phyloP scores from a whole-genome alignment of 805 yeast genomes.

The Candida nitratophila region DNA sequence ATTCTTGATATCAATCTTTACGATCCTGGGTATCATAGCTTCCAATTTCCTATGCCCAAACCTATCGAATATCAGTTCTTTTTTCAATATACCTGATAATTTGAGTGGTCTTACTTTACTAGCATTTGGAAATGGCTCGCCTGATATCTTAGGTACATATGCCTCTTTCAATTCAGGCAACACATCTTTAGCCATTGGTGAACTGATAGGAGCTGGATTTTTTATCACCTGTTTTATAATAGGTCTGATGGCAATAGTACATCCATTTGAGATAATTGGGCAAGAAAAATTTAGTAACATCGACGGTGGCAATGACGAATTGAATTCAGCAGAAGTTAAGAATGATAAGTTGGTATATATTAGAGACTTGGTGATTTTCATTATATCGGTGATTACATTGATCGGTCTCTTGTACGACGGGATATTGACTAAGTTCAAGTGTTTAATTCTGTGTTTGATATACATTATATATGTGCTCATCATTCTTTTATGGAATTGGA shows the following conservation, averaged over 20 bases:
- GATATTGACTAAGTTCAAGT: slow-evolving; percentile 43
- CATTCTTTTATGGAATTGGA: slow-evolving; percentile 36
- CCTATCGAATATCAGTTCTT: slow-evolving; percentile 57
- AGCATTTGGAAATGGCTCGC: slow-evolving; percentile 91
- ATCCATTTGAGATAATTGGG: slow-evolving; percentile 50
- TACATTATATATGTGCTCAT: slow-evolving; percentile 58
- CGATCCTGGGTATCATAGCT: slow-evolving; percentile 72
- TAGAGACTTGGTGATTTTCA: slow-evolving; percentile 59
- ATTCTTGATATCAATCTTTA: slow-evolving; percentile 38
- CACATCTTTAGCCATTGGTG: slow-evolving; percentile 78
- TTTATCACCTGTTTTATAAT: slow-evolving; percentile 75
- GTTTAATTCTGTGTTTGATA: slow-evolving; percentile 44
- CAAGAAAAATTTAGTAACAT: background rate
- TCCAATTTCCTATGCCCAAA: slow-evolving; percentile 83
- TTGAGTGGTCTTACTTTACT: slow-evolving; percentile 82
- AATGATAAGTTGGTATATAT: slow-evolving; percentile 38
- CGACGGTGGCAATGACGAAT: slow-evolving; percentile 6
- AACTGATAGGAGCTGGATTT: slow-evolving; percentile 83
- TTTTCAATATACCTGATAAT: slow-evolving; percentile 65
- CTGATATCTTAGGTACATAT: slow-evolving; percentile 81
- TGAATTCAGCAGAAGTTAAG: slow-evolving; percentile 12
- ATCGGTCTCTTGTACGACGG: slow-evolving; percentile 45
- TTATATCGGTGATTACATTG: slow-evolving; percentile 41
- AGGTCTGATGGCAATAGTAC: slow-evolving; percentile 67
- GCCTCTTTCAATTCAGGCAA: slow-evolving; percentile 67